phyloP scores from a whole-genome alignment of 768 basidiomycete species.

The Auricularia sp. region DNA sequence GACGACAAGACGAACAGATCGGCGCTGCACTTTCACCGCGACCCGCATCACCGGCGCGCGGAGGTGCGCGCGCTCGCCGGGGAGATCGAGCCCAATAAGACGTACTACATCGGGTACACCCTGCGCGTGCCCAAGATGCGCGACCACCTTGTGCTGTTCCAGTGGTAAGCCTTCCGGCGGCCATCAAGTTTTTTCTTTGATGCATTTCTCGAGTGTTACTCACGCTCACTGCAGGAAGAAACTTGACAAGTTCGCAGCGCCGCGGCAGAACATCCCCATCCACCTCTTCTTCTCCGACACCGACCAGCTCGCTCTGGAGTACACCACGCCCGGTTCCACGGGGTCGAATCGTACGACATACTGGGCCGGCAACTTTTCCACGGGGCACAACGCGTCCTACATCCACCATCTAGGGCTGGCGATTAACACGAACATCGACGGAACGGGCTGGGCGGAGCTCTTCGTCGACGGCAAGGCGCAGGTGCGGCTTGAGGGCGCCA shows the following conservation, averaged over 20 bases:
- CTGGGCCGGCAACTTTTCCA: neutral
- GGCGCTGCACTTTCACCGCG: neutral
- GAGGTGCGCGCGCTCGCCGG: neutral
- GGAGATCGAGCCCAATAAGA: neutral
- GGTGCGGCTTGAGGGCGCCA: neutral
- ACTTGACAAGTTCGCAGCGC: neutral
- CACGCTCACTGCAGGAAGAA: neutral
- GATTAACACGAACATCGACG: neutral
- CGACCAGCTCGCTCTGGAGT: neutral
- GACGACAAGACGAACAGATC: neutral
- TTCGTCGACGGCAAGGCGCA: neutral
- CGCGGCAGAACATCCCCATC: constrained; percentile 1
- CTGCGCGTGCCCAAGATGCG: neutral
- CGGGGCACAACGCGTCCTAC: neutral
- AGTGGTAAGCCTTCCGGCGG: neutral
- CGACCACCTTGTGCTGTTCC: neutral
- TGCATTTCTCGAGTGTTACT: neutral
- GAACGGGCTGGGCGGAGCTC: neutral
- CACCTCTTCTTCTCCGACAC: neutral
- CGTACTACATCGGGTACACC: constrained; percentile 1
- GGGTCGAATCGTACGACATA: neutral
- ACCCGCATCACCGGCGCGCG: neutral
- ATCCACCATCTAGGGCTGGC: neutral
- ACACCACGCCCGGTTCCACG: neutral
- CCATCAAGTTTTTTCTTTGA: neutral